Percentiles rank a stretch among this genome's conserved stretches.
Conservation (phyloP, 2,329 filamentous ascomycete species). For the Aspergillus quadricinctus region DNA sequence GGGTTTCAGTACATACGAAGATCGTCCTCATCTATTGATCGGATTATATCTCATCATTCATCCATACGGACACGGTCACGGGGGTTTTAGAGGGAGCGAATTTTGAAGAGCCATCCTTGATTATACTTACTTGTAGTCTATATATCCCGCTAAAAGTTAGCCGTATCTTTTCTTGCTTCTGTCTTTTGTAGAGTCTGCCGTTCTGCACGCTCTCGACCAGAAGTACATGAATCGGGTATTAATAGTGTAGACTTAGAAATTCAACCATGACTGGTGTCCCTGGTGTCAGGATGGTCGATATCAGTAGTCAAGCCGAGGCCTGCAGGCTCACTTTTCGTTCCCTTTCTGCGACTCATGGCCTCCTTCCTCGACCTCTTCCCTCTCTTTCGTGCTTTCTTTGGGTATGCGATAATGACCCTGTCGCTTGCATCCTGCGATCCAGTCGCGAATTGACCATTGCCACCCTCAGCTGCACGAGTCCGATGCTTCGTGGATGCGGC, state of each 20-base stretch:
- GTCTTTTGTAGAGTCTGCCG: neutral
- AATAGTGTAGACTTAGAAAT: neutral
- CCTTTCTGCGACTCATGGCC: neutral
- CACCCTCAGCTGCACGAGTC: neutral
- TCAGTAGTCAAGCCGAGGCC: constrained; percentile 1
- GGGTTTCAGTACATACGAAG: no score
- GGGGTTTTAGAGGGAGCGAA: neutral
- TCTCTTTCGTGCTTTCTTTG: constrained; percentile 5
- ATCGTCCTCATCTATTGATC: neutral
- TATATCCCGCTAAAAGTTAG: neutral
- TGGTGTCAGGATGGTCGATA: neutral
- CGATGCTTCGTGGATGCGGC: neutral
- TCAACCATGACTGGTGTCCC: neutral
- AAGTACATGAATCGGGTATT: neutral
- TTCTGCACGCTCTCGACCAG: neutral
- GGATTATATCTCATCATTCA: neutral
- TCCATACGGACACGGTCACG: neutral
- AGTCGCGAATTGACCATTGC: neutral
- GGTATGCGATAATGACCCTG: constrained; percentile 1
- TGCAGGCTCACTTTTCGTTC: constrained; percentile 3
- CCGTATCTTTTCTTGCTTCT: neutral
- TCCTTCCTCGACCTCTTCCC: neutral
- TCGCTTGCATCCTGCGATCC: neutral
- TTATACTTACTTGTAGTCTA: neutral
- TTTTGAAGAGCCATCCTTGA: neutral